These are phyloP conservation scores for Musa beccarii DNA, from an alignment of 176 grass and related monocot species.

Conservation along the genomic window DNA sequence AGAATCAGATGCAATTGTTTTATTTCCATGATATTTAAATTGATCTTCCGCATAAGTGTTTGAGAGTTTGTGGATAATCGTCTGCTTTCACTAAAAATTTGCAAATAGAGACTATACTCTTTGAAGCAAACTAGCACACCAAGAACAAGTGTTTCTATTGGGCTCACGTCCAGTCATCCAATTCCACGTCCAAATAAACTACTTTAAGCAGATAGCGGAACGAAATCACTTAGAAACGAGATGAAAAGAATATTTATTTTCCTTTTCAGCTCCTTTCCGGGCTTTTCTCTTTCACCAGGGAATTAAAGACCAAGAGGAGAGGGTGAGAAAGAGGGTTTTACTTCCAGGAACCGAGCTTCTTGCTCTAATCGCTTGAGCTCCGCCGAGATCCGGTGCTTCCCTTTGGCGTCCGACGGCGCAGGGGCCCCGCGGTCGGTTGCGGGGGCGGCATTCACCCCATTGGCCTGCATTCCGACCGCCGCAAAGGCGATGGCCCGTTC, in stretches of 20 bases:
- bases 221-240: too few species aligned
- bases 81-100: too few species aligned
- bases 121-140: not conserved
- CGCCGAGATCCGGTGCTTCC: slow-evolving; percentile 57
- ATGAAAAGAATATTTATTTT: too few species aligned
- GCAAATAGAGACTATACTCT: too few species aligned
- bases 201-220: too few species aligned
- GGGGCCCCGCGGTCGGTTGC: not conserved
- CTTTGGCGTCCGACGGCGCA: slow-evolving; percentile 10
- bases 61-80: too few species aligned
- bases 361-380: slow-evolving; percentile 64
- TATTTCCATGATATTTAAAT: too few species aligned
- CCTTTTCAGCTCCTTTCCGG: too few species aligned
- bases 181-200: too few species aligned
- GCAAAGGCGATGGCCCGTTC: not conserved
- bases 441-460: not conserved
- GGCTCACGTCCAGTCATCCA: not conserved
- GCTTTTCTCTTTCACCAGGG: too few species aligned
- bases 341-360: slow-evolving; percentile 52
- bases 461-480: not conserved
- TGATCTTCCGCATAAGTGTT: too few species aligned
- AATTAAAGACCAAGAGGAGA: not conserved
- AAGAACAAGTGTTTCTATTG: not conserved
- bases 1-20: too few species aligned
- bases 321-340: not conserved